These are phyloP conservation scores for Venturia carpophila DNA, from an alignment of 2,329 filamentous ascomycete species.

Conservation along the genomic window DNA sequence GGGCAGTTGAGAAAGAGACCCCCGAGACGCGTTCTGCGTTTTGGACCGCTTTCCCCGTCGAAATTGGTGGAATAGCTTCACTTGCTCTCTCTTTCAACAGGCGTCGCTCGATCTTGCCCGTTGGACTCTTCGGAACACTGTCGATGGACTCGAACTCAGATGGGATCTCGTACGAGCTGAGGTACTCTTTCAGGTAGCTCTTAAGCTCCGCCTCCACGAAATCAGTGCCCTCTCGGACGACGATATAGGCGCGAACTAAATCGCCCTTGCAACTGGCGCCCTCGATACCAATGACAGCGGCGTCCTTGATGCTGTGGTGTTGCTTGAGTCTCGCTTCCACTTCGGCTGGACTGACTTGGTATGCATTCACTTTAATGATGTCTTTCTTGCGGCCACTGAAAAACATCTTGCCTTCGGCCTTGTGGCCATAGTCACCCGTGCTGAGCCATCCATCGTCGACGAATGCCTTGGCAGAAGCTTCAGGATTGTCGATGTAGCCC, in stretches of 20 bases:
- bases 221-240: conserved; percentile 13
- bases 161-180: conserved; percentile 20
- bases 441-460: conserved; percentile 19
- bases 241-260: conserved; percentile 19
- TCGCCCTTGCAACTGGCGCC: conserved; percentile 11
- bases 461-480: conserved; percentile 17
- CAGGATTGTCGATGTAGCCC: conserved; percentile 20
- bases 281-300: conserved; percentile 19
- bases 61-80: neutral
- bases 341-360: conserved; percentile 18
- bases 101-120: conserved; percentile 21
- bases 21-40: neutral
- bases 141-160: conserved; percentile 19
- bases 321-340: conserved; percentile 15
- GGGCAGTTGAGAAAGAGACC: neutral
- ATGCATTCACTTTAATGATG: conserved; percentile 18
- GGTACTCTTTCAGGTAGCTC: conserved; percentile 11
- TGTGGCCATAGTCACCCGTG: conserved; percentile 19
- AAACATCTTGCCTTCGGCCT: conserved; percentile 18
- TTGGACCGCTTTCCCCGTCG: neutral
- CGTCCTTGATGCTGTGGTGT: conserved; percentile 17
- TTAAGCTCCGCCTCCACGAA: conserved; percentile 16
- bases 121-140: conserved; percentile 20
- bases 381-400: conserved; percentile 20
- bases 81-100: conserved; percentile 17